Base-by-base conservation (phyloP, 192 early-diverging fungal species). In the Podila epicladia region DNA sequence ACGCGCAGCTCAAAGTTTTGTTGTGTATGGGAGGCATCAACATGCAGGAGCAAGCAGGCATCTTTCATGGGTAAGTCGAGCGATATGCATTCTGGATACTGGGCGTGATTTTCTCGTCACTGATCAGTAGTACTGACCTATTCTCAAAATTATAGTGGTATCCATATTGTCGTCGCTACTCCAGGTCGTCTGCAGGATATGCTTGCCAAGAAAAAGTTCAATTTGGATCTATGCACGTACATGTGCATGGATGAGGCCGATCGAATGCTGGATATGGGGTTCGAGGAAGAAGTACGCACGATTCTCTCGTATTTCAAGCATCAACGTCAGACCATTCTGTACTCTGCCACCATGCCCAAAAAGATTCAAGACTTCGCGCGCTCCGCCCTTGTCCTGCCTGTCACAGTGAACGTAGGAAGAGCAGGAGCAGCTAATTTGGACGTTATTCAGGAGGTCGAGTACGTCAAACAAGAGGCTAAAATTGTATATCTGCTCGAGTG, bases 251-350 rank as follows among this genome's bases (percentile, higher is more conserved):
- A 99, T 83, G 97, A 99, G 82, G 97, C 97, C 15, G 97, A 99
- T 90, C 88, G 97, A 67, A 99, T 99, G 97, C 92, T 99, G 62
- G 97, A 99, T 77, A 94, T 97, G 91, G 97, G 97, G 38, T 99
- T 99, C 75, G 97, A 98, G 64, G 97, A 99, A 35, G 97, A 98
- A 77, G 93, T 97, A 38, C 90, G 97, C 59, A 95, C 93, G 49
- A 96, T 99, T 64, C 92, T 99, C 87, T 98, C 97, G 7, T 98
- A 92, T 72, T 99, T 98, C 74, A 98, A 93, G 85, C 84, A 86
- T 53, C 97, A 99, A 85, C 93, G 97, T 33, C 97, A 99, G 79
- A 99, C 97, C 2, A 88, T 99, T n/a, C 83, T 99, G 12, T 99
- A 97, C 72, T 95, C 94, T 31, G 96, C 96, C 32, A 97, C 96